phyloP scores from a whole-genome alignment of 75 land plant species.

The Sequoia sempervirens region DNA sequence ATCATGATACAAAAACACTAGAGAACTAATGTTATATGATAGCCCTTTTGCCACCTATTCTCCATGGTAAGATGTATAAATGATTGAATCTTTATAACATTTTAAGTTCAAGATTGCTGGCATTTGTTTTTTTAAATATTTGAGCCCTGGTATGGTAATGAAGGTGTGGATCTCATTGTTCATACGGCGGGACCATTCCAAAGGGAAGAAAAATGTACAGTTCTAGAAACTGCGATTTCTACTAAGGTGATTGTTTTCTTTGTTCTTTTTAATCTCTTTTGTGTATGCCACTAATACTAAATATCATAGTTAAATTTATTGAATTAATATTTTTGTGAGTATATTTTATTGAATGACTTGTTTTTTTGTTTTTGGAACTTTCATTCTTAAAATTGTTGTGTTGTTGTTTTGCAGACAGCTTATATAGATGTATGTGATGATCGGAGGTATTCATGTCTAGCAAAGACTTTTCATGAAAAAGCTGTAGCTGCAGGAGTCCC shows the following conservation, averaged over 20 bases:
- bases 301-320: neutral
- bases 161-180: conserved; percentile 85
- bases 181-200: conserved; percentile 98
- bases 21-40: neutral
- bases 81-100: neutral
- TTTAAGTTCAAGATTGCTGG: neutral
- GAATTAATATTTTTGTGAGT: neutral
- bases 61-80: neutral
- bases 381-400: neutral
- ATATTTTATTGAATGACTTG: neutral
- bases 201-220: conserved; percentile 60
- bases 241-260: conserved; percentile 44
- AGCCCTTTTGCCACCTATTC: neutral
- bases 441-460: conserved; percentile 53
- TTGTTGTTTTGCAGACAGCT: conserved; percentile 55
- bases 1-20: neutral
- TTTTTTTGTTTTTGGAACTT: neutral
- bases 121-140: neutral
- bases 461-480: conserved; percentile 63
- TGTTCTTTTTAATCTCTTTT: neutral
- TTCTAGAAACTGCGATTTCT: conserved; percentile 79
- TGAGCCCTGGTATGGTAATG: conserved; percentile 1
- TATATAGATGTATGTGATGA: conserved; percentile 98
- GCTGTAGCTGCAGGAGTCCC: conserved; percentile 68
- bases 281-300: neutral